A percentile compares a stretch with the other conserved stretches of the same genome.
These are phyloP conservation scores for Pyrrhoderma noxium DNA, from an alignment of 1,284 basidiomycete species.

Conservation along the genomic window DNA sequence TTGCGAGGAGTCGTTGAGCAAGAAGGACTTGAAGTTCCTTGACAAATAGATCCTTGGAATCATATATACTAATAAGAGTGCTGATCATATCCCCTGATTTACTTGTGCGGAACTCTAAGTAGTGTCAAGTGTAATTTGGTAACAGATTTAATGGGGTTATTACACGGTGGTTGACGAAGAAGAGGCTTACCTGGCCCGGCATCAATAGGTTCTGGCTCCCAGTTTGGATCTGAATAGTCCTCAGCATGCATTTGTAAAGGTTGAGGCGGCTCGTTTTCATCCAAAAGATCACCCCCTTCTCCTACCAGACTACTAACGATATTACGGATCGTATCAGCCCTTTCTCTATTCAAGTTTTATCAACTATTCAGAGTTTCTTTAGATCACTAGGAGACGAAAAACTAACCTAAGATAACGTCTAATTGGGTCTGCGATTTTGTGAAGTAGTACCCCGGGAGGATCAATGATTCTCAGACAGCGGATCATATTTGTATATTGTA, in stretches of 20 bases:
- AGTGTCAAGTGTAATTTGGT: background rate
- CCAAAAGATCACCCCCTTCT: slow-evolving; percentile 74
- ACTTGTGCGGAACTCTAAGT: slow-evolving; percentile 79
- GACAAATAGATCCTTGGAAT: slow-evolving; percentile 89
- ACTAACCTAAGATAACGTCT: slow-evolving; percentile 73
- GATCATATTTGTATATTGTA: slow-evolving; percentile 93
- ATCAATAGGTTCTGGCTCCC: slow-evolving; percentile 92
- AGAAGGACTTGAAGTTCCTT: slow-evolving; percentile 88
- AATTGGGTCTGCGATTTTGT: slow-evolving; percentile 88
- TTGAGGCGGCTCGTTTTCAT: slow-evolving; percentile 72
- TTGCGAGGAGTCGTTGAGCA: slow-evolving; percentile 73
- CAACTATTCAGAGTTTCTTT: background rate
- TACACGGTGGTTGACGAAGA: background rate
- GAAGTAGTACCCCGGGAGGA: slow-evolving; percentile 85
- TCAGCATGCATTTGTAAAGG: slow-evolving; percentile 72
- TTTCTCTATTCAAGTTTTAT: slow-evolving; percentile 42
- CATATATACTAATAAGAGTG: slow-evolving; percentile 92
- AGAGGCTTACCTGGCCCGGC: slow-evolving; percentile 68
- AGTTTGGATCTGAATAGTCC: slow-evolving; percentile 81
- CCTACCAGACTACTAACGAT: slow-evolving; percentile 90
- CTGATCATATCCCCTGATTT: slow-evolving; percentile 88
- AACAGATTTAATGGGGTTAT: background rate
- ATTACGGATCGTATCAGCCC: slow-evolving; percentile 85
- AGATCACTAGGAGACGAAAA: slow-evolving; percentile 6
- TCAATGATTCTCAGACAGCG: slow-evolving; percentile 87